Percentiles rank a stretch among this genome's conserved stretches.
Evolutionary conservation across 192 early-diverging fungal species (phyloP).

Genomic region (Podila clonocystis): DNA sequence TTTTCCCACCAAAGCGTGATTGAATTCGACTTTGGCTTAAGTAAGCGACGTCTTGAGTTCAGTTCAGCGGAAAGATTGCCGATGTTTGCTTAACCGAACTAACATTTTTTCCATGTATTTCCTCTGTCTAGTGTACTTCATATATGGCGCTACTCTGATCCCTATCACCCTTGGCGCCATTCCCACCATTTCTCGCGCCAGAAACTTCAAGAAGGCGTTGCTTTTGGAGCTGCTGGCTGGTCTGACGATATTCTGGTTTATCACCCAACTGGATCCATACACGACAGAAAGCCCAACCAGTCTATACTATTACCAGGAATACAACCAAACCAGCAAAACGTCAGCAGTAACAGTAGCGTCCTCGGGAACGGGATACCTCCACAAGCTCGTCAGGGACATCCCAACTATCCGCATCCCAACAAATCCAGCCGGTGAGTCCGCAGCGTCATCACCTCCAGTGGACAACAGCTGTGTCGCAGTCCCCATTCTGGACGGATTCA

Average conservation of each 20-base stretch:
- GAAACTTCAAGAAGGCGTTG: conserved; percentile 29
- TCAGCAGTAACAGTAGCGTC: conserved; percentile 13
- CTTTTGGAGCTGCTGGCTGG: conserved; percentile 6
- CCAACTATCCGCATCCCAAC: neutral
- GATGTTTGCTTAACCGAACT: neutral
- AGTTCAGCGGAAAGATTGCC: too few relatives aligned
- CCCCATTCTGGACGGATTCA: neutral
- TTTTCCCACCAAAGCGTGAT: conserved; percentile 26
- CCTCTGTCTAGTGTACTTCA: conserved; percentile 24
- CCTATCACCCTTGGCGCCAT: conserved; percentile 18
- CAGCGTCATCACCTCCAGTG: too few relatives aligned
- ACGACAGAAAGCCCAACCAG: conserved; percentile 4
- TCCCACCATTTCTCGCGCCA: conserved; percentile 25
- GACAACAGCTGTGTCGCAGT: too few relatives aligned
- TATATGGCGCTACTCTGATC: conserved; percentile 27
- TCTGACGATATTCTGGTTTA: conserved; percentile 1
- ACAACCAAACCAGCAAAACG: conserved; percentile 25
- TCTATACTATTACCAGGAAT: conserved; percentile 30
- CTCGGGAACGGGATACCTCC: conserved; percentile 6
- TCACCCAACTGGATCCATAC: conserved; percentile 19
- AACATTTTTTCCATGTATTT: neutral
- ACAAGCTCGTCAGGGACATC: conserved; percentile 17
- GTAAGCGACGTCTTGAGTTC: conserved; percentile 10
- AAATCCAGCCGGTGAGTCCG: too few relatives aligned
- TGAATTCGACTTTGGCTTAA: conserved; percentile 3